phyloP scores from a whole-genome alignment of 2,329 filamentous ascomycete species.

The Dryadomyces quercivorus region DNA sequence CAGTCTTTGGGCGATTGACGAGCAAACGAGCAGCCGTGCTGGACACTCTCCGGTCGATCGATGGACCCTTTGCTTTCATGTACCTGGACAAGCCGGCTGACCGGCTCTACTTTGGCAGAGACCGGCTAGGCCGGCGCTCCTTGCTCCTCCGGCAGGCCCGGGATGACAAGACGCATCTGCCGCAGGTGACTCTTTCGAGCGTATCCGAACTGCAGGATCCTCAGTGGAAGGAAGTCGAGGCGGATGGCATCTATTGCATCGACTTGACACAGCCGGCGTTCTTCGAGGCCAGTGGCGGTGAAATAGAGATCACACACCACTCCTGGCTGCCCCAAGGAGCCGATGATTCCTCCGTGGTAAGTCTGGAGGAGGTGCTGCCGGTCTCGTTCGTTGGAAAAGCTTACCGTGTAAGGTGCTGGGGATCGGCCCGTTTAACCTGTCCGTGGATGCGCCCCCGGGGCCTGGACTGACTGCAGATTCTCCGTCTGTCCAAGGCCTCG shows the following conservation, averaged over 20 bases:
- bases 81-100: constrained; percentile 56
- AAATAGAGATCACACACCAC: not conserved
- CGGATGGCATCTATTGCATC: constrained; percentile 67
- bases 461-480: constrained; percentile 26
- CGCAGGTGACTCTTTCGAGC: constrained; percentile 53
- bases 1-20: constrained; percentile 50
- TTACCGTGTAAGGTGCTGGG: constrained; percentile 32
- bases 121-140: constrained; percentile 78
- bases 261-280: constrained; percentile 28
- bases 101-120: constrained; percentile 69
- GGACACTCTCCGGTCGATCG: constrained; percentile 45
- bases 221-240: constrained; percentile 70
- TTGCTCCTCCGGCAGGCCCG: constrained; percentile 41
- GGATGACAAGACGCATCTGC: constrained; percentile 23
- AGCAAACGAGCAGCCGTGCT: constrained; percentile 18
- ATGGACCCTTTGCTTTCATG: constrained; percentile 83
- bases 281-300: constrained; percentile 2
- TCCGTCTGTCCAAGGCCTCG: constrained; percentile 39
- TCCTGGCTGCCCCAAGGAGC: not conserved
- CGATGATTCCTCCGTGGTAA: not conserved
- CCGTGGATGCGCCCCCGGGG: constrained; percentile 20
- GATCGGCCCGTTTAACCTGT: constrained; percentile 39
- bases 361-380: not conserved
- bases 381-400: not conserved
- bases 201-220: constrained; percentile 41